phyloP scores from a whole-genome alignment of 2,329 filamentous ascomycete species.

The Aspergillus sp. region DNA sequence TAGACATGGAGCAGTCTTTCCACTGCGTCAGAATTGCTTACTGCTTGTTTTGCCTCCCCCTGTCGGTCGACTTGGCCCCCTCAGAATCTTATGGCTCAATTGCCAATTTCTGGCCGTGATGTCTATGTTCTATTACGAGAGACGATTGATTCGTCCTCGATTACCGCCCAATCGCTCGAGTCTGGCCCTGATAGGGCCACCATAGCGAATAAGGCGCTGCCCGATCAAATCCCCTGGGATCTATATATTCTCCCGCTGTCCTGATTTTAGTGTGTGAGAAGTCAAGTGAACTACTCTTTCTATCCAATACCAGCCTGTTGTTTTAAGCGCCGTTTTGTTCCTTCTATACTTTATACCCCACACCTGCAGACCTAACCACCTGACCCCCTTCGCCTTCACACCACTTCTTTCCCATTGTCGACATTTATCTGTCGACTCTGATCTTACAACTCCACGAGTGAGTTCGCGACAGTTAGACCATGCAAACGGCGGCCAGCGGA shows the following conservation, averaged over 20 bases:
- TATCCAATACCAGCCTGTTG: too few species aligned
- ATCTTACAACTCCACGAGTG: slow-evolving; percentile 7
- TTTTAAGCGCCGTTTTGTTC: too few species aligned
- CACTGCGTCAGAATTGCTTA: too few species aligned
- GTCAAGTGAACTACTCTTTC: too few species aligned
- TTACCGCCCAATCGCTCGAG: slow-evolving; percentile 17
- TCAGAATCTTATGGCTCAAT: too few species aligned
- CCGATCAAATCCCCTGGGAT: slow-evolving; percentile 14
- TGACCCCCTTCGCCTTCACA: neutral
- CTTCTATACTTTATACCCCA: too few species aligned
- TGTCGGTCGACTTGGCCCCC: too few species aligned
- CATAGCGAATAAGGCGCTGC: slow-evolving; percentile 12
- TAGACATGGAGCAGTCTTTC: too few species aligned
- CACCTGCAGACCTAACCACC: too few species aligned
- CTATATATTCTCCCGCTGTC: slow-evolving; percentile 6
- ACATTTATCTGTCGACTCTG: slow-evolving; percentile 2
- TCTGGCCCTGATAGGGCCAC: slow-evolving; percentile 17
- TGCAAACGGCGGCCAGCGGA: slow-evolving; percentile 15
- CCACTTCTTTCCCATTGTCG: neutral
- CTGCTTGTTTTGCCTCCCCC: too few species aligned
- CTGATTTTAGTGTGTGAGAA: too few species aligned
- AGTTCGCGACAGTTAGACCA: slow-evolving; percentile 16
- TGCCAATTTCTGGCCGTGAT: slow-evolving; percentile 8
- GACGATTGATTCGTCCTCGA: slow-evolving; percentile 14
- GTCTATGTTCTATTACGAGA: slow-evolving; percentile 8